Evolutionary conservation across 163 green algal genomes (phyloP).

Genomic region (Chlorella variabilis): DNA sequence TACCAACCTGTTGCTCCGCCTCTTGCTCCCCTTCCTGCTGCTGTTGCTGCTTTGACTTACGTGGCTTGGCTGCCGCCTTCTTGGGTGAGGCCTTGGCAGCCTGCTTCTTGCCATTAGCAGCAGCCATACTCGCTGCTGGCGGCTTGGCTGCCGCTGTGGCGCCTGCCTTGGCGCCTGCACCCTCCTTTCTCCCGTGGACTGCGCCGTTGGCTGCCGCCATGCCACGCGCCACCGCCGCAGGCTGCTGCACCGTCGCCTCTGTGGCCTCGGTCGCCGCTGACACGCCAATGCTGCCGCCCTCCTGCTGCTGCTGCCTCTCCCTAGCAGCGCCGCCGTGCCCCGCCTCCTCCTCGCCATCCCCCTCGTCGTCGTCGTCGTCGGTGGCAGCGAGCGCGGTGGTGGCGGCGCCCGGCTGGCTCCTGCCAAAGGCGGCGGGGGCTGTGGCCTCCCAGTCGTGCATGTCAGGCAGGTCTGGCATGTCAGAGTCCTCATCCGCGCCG

Average conservation of each 20-base stretch:
- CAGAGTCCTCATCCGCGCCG: neutral
- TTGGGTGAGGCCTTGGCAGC: neutral
- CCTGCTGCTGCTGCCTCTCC: neutral
- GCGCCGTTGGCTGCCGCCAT: too few relatives aligned
- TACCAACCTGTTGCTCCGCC: too few relatives aligned
- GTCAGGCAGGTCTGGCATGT: conserved; percentile 27
- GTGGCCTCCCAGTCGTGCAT: conserved; percentile 25
- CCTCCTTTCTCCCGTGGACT: neutral
- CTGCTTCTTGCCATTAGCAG: conserved; percentile 8
- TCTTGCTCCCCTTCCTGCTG: too few relatives aligned
- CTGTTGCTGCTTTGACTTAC: too few relatives aligned
- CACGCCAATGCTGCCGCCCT: neutral
- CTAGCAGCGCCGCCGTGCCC: neutral
- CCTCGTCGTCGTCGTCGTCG: neutral
- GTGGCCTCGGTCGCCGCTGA: neutral
- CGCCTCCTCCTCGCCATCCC: neutral
- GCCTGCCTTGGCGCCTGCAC: neutral
- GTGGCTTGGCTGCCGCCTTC: neutral
- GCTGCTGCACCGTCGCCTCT: conserved; percentile 34
- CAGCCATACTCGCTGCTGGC: neutral
- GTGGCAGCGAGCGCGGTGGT: neutral
- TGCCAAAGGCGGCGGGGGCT: conserved; percentile 16
- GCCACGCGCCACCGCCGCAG: neutral
- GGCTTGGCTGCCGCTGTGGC: neutral
- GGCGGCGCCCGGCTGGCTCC: neutral